phyloP scores from a whole-genome alignment of 306 rosid genomes.

The Calophaca sinica region DNA sequence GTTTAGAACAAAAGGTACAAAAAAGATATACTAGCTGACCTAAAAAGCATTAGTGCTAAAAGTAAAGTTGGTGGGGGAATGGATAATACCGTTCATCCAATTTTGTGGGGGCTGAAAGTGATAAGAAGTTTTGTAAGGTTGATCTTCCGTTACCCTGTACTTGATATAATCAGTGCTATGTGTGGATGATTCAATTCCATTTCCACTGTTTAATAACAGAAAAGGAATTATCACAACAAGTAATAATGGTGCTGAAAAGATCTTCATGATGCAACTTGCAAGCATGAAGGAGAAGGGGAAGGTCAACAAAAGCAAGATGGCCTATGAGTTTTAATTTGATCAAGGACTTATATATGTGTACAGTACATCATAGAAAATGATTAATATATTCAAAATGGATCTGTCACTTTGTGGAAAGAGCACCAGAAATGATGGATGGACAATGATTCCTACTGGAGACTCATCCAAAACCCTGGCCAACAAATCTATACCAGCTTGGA shows the following conservation, averaged over 20 bases:
- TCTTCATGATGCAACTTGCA: constrained; percentile 43
- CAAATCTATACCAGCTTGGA: background rate
- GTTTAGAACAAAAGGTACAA: background rate
- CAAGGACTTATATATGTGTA: background rate
- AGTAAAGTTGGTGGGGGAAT: background rate
- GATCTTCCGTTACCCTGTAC: constrained; percentile 35
- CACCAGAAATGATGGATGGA: background rate
- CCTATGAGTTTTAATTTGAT: constrained; percentile 4
- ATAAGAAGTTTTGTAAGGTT: constrained; percentile 56
- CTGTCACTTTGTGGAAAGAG: background rate
- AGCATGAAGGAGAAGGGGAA: constrained; percentile 22
- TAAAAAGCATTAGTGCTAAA: background rate
- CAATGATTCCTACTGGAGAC: background rate
- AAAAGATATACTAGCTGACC: background rate
- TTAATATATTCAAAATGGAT: constrained; percentile 20
- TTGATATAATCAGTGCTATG: background rate
- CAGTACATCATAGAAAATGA: background rate
- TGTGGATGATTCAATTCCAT: constrained; percentile 38
- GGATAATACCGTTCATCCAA: constrained; percentile 59
- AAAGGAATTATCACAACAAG: constrained; percentile 29
- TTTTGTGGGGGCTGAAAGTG: constrained; percentile 56
- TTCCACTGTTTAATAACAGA: constrained; percentile 32
- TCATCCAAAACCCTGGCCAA: constrained; percentile 3
- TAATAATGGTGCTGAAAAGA: constrained; percentile 3
- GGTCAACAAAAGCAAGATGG: constrained; percentile 17